Base-by-base conservation (phyloP, 2,329 filamentous ascomycete species). In the Grosmannia clavigera region DNA sequence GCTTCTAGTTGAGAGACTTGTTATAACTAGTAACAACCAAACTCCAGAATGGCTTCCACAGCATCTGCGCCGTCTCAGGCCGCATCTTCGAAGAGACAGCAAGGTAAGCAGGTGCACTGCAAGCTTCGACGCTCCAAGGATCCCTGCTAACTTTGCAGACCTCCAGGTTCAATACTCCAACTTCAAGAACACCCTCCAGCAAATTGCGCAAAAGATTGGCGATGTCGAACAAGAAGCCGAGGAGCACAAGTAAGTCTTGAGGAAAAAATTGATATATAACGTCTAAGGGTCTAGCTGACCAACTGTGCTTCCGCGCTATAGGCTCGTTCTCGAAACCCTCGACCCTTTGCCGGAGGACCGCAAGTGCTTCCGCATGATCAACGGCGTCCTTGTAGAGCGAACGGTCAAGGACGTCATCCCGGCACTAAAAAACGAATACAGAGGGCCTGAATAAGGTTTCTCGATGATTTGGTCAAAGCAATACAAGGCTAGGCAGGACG, bases 311-410 rank as follows among this genome's bases (percentile, higher is more conserved):
- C 16, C 27, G 27, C 19, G 25, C n/a, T 35, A 33, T 66, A 97
- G 94, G 74, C 88, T 97, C 65, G 94, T 99, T 40, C 82, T 97
- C 58, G 92, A 97, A 70, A 97, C 92, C 3, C 77, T 99, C 64
- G 82, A 87, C 62, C 92, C 92, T 54, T 81, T 97, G 29, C 80
- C 89, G 1, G 81, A 80, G 64, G 88, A 95, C 66, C 88, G 94
- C 68, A 99, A 96, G 77, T 97, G 92, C 76, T 99, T 97, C 76
- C 92, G 94, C 67, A 90, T 99, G 83, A 95, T 99, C 73, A 97
- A 99, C 73, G 94, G 94, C 54, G 92, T 97, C 29, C 78, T 99
- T 61, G 90, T 96, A 59, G 94, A 99, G 77, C 83, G 92, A 67
- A 97, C 92, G 19, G 90, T 99, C 66, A 81, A 90, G 73, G 94